Evolutionary conservation across 768 basidiomycete genomes (phyloP), one percentile per base, ranked within the genome.

Genomic region (Asterophora parasitica): DNA sequence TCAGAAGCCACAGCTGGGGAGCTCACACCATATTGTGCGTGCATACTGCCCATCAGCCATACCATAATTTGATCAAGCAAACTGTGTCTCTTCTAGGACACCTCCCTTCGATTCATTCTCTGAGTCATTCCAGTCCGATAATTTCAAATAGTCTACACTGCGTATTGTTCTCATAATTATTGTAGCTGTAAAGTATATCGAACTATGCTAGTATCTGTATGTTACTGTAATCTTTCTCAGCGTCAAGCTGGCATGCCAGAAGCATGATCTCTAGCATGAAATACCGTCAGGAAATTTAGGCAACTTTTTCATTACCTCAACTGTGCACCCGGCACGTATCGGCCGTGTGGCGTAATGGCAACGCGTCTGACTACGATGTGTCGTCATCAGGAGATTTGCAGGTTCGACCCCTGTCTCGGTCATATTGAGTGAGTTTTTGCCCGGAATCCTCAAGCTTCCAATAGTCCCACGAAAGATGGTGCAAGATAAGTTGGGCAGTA

Each of bases 1-100:
- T 55, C 85, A 89, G 72, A 83, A 76, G 52, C 82, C 84, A 3
- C 87, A 88, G 60, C 60, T 89, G 10, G 83, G 83, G 6, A 85
- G 82, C 51, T 85, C 86, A 7, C 85, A 88, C 57, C 76, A 68
- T 11, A 82, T 88, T 44, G 85, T 77, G 54, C 38, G 73, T 62
- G 4, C 35, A 15, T 13, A 32, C 7, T 44, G 1, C 30, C 19
- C 16, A 23, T 4, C 23, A 23, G 3, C 23, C 23, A 23, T 6
- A 23, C 4, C 31, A 3, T 28, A 16, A 28, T 19, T 37, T 27
- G 43, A 5, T 41, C 5, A 27, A 20, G 10, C 49, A 49, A 30
- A 48, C 8, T 11, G 31, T 28, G 19, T 52, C 7, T 46, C 6
- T 44, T 54, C 4, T 42, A 73, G 72, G 64, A 73, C 50, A 70